Evolutionary conservation across 1,284 basidiomycete species (phyloP), one percentile per base, ranked within the genome.

Genomic region (Meripilus lineatus): DNA sequence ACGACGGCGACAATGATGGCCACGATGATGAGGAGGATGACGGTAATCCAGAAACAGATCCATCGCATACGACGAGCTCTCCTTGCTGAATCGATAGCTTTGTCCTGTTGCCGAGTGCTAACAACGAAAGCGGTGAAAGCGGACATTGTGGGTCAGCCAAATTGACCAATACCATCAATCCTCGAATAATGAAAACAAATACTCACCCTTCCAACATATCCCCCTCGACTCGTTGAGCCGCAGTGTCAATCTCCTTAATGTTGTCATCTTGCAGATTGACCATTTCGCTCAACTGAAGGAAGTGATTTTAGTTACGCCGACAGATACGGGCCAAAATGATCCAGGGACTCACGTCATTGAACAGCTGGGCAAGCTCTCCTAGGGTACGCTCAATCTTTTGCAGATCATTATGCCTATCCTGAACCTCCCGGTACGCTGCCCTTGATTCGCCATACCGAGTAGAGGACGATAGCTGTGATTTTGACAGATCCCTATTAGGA

Each of bases 321-420:
- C 18, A 24, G 35, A 41, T 34, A 8, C 21, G 37, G 24, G 37
- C 17, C 22, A 30, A 23, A 36, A 23, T n/a, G 28, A 30, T n/a
- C 8, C 8, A 10, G 22, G 40, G 14, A 53, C 61, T 38, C 38
- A 77, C 80, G 58, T 97, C 94, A 52, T 79, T 80, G 67, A 96
- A 93, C 51, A 97, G 70, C 61, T 92, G 88, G 1, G 86, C 89
- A 42, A 97, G 75, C 63, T 97, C 93, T 20, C 80, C 83, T 40
- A 97, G 68, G 2, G 93, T 96, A 54, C 77, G 72, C 64, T 96
- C 93, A 62, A 97, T 93, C 57, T 81, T 81, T 54, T 79, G 77
- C 53, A 98, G 81, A 50, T 97, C 93, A 57, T 87, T 79, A 58
- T 96, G 92, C 40, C 94, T 77, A 54, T 89, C 83, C 64, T 96